phyloP scores from a whole-genome alignment of 768 basidiomycete species.

The Amyloporia xantha region DNA sequence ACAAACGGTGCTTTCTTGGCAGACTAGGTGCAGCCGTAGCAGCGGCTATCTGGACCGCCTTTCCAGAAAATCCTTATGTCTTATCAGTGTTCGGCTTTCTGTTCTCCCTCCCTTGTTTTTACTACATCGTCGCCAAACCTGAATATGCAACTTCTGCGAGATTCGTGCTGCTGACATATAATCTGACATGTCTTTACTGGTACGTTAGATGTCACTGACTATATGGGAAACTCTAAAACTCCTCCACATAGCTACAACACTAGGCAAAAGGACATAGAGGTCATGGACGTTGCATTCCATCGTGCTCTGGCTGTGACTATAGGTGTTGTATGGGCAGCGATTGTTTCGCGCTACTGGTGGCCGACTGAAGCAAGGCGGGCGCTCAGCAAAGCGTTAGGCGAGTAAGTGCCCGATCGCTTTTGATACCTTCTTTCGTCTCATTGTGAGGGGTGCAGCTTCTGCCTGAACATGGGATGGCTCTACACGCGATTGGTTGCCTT shows the following conservation, averaged over 20 bases:
- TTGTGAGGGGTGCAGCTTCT: conserved; percentile 62
- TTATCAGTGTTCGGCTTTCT: conserved; percentile 83
- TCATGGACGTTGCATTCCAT: conserved; percentile 64
- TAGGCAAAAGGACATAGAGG: conserved; percentile 55
- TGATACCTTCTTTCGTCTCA: conserved; percentile 6
- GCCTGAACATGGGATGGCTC: conserved; percentile 89
- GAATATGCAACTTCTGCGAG: conserved; percentile 68
- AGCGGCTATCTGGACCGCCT: conserved; percentile 60
- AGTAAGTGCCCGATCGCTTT: conserved; percentile 43
- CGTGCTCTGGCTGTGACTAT: conserved; percentile 76
- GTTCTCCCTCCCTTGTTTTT: conserved; percentile 92
- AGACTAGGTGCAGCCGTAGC: conserved; percentile 80
- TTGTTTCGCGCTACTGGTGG: conserved; percentile 93
- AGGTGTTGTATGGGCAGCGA: conserved; percentile 84
- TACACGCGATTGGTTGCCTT: conserved; percentile 88
- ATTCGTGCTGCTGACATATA: conserved; percentile 84
- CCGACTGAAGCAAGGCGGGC: conserved; percentile 90
- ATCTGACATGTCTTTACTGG: conserved; percentile 65
- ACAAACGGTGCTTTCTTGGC: background rate
- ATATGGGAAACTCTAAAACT: too few relatives aligned
- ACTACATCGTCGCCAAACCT: conserved; percentile 76
- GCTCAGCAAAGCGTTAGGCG: conserved; percentile 76
- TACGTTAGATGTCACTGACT: too few relatives aligned
- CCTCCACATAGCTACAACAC: conserved; percentile 72
- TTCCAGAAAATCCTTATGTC: conserved; percentile 67